Evolutionary conservation across 2,329 filamentous ascomycete genomes (phyloP).

Genomic region (Alternaria sp.): DNA sequence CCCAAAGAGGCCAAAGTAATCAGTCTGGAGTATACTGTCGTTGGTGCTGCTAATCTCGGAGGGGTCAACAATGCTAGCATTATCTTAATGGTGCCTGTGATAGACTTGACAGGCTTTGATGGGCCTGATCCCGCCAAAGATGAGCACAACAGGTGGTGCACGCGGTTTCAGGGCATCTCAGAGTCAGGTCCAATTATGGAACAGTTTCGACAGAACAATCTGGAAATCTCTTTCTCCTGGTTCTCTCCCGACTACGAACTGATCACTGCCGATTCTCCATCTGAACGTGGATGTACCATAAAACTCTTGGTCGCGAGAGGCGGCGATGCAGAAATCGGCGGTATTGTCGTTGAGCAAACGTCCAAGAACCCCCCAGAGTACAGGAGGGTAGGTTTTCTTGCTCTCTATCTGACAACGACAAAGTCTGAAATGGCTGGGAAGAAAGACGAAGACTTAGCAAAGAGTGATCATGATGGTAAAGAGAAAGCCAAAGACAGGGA

Average conservation of each 20-base stretch:
- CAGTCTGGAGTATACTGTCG: neutral
- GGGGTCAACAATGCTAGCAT: neutral
- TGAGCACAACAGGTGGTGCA: fast-evolving
- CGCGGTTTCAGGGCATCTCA: too few relatives aligned
- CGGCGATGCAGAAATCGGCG: fast-evolving
- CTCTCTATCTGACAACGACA: fast-evolving
- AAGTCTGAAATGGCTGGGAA: too few relatives aligned
- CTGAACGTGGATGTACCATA: fast-evolving
- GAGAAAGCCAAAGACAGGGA: neutral
- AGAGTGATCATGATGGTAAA: neutral
- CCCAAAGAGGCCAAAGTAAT: neutral
- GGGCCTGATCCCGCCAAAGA: too few relatives aligned
- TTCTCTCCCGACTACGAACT: neutral
- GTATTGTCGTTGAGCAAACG: neutral
- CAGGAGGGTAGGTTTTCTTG: neutral
- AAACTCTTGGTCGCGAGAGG: neutral
- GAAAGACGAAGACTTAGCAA: neutral
- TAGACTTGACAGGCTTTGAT: neutral
- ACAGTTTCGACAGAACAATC: neutral
- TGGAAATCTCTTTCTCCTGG: fast-evolving
- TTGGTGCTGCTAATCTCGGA: neutral
- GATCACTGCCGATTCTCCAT: neutral
- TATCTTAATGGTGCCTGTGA: neutral
- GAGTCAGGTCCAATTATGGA: too few relatives aligned
- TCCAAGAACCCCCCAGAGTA: neutral